Evolutionary conservation across 1,284 basidiomycete genomes (phyloP).

Genomic region (Rhodotorula sp.): DNA sequence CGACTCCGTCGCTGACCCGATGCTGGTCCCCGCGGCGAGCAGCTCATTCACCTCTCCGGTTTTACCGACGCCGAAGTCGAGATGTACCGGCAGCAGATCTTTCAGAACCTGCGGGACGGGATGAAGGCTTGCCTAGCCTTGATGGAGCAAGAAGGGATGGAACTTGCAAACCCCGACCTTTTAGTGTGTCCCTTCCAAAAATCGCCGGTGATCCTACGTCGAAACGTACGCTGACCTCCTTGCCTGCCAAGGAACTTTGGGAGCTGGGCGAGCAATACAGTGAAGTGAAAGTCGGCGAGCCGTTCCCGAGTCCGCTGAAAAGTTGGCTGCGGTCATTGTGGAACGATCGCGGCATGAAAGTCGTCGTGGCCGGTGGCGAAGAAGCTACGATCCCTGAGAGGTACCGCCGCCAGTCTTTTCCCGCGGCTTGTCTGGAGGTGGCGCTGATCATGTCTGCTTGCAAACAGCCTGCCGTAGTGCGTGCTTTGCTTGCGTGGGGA

Average conservation of each 20-base stretch:
- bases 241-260: constrained; percentile 37
- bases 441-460: not conserved
- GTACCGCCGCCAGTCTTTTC: not conserved
- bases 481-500: not conserved
- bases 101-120: constrained; percentile 83
- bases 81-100: constrained; percentile 73
- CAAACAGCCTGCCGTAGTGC: constrained; percentile 22
- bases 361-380: constrained; percentile 67
- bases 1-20: too few species aligned
- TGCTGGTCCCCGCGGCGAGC: not conserved
- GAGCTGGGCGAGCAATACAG: not conserved
- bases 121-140: constrained; percentile 79
- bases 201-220: too few species aligned
- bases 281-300: constrained; percentile 57
- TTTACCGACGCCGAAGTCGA: constrained; percentile 39
- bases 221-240: not conserved
- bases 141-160: constrained; percentile 61
- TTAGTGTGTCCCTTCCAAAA: not conserved
- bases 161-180: constrained; percentile 57
- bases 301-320: constrained; percentile 67
- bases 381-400: constrained; percentile 79
- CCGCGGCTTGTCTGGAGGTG: fast-evolving
- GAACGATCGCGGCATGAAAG: constrained; percentile 70
- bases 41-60: constrained; percentile 43
- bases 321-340: constrained; percentile 71